A percentile compares a stretch with the other conserved stretches of the same genome.
Evolutionary conservation across 2,329 filamentous ascomycete species (phyloP).

Genomic region (Colletotrichum incanum): DNA sequence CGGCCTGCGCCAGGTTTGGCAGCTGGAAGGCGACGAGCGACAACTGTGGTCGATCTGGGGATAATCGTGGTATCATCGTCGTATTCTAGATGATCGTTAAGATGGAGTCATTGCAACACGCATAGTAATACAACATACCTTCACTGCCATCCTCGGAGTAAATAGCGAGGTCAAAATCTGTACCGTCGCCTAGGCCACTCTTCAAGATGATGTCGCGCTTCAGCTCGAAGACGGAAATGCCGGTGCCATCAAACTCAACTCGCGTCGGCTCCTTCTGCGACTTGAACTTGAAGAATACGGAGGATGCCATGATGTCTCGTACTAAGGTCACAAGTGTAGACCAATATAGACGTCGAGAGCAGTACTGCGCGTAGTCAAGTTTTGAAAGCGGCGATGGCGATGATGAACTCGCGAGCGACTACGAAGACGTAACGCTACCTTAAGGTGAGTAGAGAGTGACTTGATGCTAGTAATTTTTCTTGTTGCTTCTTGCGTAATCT

Average conservation of each 20-base stretch:
- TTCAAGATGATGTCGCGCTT: slow-evolving; percentile 98
- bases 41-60: slow-evolving; percentile 92
- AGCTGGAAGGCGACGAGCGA: slow-evolving; percentile 89
- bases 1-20: slow-evolving; percentile 88
- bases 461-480: slow-evolving; percentile 48
- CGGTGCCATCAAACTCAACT: slow-evolving; percentile 97
- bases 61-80: slow-evolving; percentile 99
- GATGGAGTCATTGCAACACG: neutral
- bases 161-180: slow-evolving; percentile 95
- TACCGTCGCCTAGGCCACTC: slow-evolving; percentile 93
- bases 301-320: slow-evolving; percentile 83
- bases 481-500: slow-evolving; percentile 42
- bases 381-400: slow-evolving; percentile 18
- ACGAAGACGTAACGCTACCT: slow-evolving; percentile 37
- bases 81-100: slow-evolving; percentile 77
- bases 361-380: slow-evolving; percentile 9
- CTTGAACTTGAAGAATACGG: slow-evolving; percentile 99
- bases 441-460: slow-evolving; percentile 40
- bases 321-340: slow-evolving; percentile 26
- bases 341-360: slow-evolving; percentile 25
- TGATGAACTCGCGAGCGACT: slow-evolving; percentile 25
- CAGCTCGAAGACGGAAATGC: slow-evolving; percentile 97
- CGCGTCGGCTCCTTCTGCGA: slow-evolving; percentile 95
- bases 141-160: slow-evolving; percentile 93
- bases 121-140: slow-evolving; percentile 71